phyloP scores from a whole-genome alignment of 2,329 filamentous ascomycete genomes.

The Neofusicoccum kwambonambiense region DNA sequence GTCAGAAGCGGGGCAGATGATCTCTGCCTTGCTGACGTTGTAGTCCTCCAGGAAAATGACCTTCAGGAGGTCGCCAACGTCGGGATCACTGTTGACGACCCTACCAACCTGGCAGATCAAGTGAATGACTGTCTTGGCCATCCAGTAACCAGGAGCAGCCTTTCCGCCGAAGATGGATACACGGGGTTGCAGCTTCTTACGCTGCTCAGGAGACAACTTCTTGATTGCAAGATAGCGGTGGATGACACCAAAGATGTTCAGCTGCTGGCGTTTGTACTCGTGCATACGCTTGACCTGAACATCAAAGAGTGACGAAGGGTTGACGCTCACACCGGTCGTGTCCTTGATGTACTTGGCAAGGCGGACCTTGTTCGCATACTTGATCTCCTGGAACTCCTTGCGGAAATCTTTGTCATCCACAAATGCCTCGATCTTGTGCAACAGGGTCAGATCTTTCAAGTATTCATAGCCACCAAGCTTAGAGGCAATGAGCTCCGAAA shows the following conservation, averaged over 20 bases:
- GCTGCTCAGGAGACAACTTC: conserved; percentile 75
- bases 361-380: conserved; percentile 90
- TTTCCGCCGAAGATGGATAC: conserved; percentile 98
- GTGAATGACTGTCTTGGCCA: conserved; percentile 99
- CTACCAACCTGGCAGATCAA: conserved; percentile 88
- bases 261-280: conserved; percentile 97
- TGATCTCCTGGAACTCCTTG: conserved; percentile 94
- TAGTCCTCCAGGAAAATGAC: conserved; percentile 98
- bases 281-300: conserved; percentile 99
- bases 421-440: conserved; percentile 82
- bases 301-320: conserved; percentile 86
- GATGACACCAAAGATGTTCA: conserved; percentile 98
- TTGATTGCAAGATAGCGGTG: conserved; percentile 91
- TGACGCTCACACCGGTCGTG: conserved; percentile 75
- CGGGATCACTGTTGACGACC: conserved; percentile 88
- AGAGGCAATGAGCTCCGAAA: conserved; percentile 88
- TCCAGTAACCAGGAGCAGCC: conserved; percentile 98
- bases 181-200: conserved; percentile 80
- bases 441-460: conserved; percentile 82
- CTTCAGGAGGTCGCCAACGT: conserved; percentile 92
- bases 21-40: conserved; percentile 98
- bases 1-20: conserved; percentile 91
- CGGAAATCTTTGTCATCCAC: conserved; percentile 87
- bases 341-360: conserved; percentile 89
- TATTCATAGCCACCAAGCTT: conserved; percentile 82